Evolutionary conservation across 768 basidiomycete species (phyloP), one percentile per base, ranked within the genome.

Genomic region (Suillus americanus): DNA sequence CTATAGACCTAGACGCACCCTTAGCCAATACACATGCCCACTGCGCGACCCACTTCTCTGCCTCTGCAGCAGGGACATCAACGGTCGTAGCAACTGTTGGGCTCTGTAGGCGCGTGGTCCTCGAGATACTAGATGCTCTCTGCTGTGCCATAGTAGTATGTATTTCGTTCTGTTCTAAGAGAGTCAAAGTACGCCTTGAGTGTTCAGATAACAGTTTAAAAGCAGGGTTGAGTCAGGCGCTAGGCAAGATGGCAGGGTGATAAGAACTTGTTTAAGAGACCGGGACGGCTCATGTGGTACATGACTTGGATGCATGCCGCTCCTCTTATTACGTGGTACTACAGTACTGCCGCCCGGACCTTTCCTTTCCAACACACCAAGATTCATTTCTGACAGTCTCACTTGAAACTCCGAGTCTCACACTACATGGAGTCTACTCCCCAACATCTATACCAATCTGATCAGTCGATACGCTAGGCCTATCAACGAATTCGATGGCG

Each of bases 21-120:
- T 82, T 81, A 3, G 88, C 89, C 40, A 80, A 72, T 20, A 87
- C 80, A 3, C 70, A 67, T 65, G 78, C 76, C 91, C 91, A 92
- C 16, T 79, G 78, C 62, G 80, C 75, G 37, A 87, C 75, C 89
- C 90, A 90, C 54, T 81, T 76, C 54, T 81, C 79, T 13, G 79
- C 76, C 30, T 84, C 82, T 54, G 74, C 18, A 64, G 46, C 41
- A 66, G 54, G 14, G 35, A 64, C 12, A 57, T 63, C 30, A 41
- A 23, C 5, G 73, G 71, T 8, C 67, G 71, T 68, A 51, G 64
- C 60, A 23, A 69, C 64, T 14, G 66, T 64, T 0, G 68, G 30
- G 5, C 66, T 66, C 60, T 60, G 67, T 25, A 68, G 33, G 16
- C 69, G 67, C 7, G 60, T 60, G 13, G 65, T 20, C 16, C 20